These are phyloP conservation scores for Cenchrus purpureus DNA, from an alignment of 176 grass and related monocot genomes.

Conservation along the genomic window DNA sequence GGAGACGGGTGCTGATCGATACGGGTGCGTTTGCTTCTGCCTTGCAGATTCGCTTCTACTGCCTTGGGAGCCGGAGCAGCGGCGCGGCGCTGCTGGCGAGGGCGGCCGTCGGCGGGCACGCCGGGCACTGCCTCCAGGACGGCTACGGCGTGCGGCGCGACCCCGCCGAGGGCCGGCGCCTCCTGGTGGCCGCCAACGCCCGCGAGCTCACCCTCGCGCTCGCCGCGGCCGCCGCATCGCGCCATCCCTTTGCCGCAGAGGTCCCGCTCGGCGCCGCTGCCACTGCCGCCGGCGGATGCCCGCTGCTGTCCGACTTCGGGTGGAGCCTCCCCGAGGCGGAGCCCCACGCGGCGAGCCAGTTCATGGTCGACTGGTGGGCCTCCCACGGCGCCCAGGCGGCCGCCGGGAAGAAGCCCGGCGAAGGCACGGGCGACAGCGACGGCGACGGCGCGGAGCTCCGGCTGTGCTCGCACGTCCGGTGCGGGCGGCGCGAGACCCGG, in stretches of 20 bases:
- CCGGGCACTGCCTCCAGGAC: conserved; percentile 89
- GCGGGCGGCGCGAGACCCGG: conserved; percentile 72
- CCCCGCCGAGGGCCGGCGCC: conserved; percentile 58
- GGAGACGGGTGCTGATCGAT: neutral
- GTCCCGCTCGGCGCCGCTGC: neutral
- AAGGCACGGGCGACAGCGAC: neutral
- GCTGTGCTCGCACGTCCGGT: conserved; percentile 67
- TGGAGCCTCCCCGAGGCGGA: conserved; percentile 62
- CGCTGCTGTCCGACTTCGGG: conserved; percentile 57
- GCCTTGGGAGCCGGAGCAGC: conserved; percentile 55
- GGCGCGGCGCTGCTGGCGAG: conserved; percentile 71
- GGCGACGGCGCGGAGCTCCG: conserved; percentile 36
- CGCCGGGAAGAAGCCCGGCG: neutral
- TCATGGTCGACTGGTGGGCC: conserved; percentile 76
- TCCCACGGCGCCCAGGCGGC: conserved; percentile 1
- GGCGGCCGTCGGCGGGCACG: conserved; percentile 73
- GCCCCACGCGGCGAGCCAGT: conserved; percentile 70
- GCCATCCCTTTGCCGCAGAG: conserved; percentile 7
- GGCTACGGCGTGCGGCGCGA: conserved; percentile 76
- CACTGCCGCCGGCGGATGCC: neutral
- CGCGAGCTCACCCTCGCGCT: conserved; percentile 64
- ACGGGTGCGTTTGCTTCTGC: neutral
- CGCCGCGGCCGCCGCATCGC: neutral
- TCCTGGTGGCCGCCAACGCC: conserved; percentile 67
- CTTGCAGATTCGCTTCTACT: conserved; percentile 82